phyloP scores from a whole-genome alignment of 352 stramenopile species.

The Phytophthora meadii region DNA sequence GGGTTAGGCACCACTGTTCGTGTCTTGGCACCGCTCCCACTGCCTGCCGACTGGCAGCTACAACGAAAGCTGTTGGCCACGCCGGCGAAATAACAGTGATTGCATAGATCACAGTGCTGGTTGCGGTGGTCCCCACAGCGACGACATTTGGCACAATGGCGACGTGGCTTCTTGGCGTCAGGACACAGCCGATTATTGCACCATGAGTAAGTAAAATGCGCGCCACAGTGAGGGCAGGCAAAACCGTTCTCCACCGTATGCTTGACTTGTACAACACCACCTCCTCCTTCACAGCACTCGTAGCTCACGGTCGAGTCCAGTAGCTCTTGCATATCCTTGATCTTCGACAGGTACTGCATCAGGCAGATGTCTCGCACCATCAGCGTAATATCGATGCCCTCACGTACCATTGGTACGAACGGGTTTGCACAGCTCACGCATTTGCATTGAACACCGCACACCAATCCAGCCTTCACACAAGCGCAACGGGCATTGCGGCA shows the following conservation, averaged over 20 bases:
- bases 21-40: conserved; percentile 48
- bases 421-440: conserved; percentile 82
- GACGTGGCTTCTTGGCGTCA: conserved; percentile 80
- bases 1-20: conserved; percentile 57
- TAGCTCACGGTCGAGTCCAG: conserved; percentile 74
- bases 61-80: conserved; percentile 87
- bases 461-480: conserved; percentile 81
- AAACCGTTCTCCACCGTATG: conserved; percentile 70
- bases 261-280: conserved; percentile 68
- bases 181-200: conserved; percentile 79
- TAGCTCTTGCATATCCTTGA: conserved; percentile 87
- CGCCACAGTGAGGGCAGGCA: conserved; percentile 58
- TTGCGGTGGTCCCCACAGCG: conserved; percentile 83
- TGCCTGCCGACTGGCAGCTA: conserved; percentile 61
- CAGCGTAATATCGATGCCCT: conserved; percentile 71
- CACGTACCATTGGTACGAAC: conserved; percentile 75
- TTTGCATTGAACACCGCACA: conserved; percentile 83
- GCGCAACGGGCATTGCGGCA: conserved; percentile 84
- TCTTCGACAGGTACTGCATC: conserved; percentile 85
- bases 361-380: conserved; percentile 79
- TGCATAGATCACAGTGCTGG: conserved; percentile 83
- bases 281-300: conserved; percentile 63
- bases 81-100: conserved; percentile 87
- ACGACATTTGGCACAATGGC: conserved; percentile 82
- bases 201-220: conserved; percentile 83